A percentile compares a stretch with the other conserved stretches of the same genome.
Evolutionary conservation across 495 filamentous ascomycete species (phyloP).

Genomic region (Podospora conica): DNA sequence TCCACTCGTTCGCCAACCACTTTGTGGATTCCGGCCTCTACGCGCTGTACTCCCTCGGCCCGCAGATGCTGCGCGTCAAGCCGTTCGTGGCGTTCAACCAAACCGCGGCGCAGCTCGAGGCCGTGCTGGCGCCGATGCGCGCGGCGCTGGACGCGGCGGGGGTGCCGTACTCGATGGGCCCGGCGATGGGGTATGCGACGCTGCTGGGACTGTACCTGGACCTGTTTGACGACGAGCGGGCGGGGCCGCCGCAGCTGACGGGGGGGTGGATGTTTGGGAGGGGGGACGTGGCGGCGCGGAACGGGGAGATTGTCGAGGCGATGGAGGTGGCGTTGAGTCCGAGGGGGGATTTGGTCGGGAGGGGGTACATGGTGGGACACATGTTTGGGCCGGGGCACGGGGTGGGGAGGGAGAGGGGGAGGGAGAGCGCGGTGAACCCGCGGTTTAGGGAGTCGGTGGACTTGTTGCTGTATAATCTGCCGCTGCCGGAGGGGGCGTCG

Average conservation of each 20-base stretch:
- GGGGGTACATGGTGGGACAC: constrained; percentile 28
- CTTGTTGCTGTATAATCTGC: constrained; percentile 1
- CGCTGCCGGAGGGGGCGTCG: neutral
- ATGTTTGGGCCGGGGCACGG: constrained; percentile 28
- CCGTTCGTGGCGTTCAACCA: constrained; percentile 16
- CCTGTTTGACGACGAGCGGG: constrained; percentile 26
- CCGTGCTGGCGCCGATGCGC: constrained; percentile 25
- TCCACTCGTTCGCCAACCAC: constrained; percentile 33
- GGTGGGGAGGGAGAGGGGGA: constrained; percentile 1
- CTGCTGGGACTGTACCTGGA: constrained; percentile 31
- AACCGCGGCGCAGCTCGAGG: constrained; percentile 16
- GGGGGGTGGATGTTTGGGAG: constrained; percentile 31
- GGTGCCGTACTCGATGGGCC: constrained; percentile 10
- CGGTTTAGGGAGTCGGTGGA: constrained; percentile 31
- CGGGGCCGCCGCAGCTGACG: constrained; percentile 15
- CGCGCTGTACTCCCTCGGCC: constrained; percentile 25
- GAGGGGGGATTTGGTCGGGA: constrained; percentile 21
- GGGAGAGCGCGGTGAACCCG: constrained; percentile 41
- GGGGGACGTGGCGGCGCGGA: constrained; percentile 23
- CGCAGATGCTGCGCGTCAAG: constrained; percentile 12
- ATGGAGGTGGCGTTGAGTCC: constrained; percentile 4
- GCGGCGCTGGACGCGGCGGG: neutral
- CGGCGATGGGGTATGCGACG: constrained; percentile 17
- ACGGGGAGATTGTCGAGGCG: neutral
- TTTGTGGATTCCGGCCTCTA: constrained; percentile 34